These are phyloP conservation scores for Penstemon barbatus DNA, from an alignment of 257 asterid species.

Conservation along the genomic window DNA sequence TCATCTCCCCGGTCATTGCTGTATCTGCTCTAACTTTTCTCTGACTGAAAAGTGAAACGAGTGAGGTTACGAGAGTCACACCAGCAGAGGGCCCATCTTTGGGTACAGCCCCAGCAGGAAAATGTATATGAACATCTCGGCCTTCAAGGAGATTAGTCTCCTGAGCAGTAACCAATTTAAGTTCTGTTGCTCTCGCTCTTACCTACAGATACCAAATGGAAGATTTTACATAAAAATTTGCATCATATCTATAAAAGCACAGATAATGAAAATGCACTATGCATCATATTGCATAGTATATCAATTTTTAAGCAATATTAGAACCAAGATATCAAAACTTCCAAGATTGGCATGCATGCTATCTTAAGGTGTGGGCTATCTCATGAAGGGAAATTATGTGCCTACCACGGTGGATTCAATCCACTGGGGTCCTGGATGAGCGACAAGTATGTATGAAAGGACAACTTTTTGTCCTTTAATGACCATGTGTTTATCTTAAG, in stretches of 20 bases:
- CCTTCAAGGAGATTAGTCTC: conserved; percentile 82
- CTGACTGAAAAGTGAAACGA: conserved; percentile 94
- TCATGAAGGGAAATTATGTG: neutral
- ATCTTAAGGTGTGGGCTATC: conserved; percentile 13
- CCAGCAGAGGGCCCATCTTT: conserved; percentile 99
- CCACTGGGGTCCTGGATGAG: too few relatives aligned
- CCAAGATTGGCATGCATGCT: neutral
- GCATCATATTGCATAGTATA: neutral
- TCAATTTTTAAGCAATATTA: conserved; percentile 18
- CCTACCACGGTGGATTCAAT: too few relatives aligned
- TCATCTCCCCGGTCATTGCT: conserved; percentile 99
- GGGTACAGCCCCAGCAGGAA: conserved; percentile 99
- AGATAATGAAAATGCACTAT: conserved; percentile 21
- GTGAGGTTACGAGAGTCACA: conserved; percentile 92
- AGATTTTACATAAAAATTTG: conserved; percentile 2
- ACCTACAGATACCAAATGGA: conserved; percentile 48
- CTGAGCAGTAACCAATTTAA: conserved; percentile 63
- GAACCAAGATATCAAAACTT: conserved; percentile 19
- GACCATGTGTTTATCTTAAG: too few relatives aligned
- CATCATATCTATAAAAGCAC: conserved; percentile 5
- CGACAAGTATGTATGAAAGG: too few relatives aligned
- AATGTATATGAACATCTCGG: conserved; percentile 92
- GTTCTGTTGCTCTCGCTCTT: conserved; percentile 90
- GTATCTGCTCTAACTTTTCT: conserved; percentile 96
- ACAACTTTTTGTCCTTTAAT: too few relatives aligned